Percentiles rank a stretch among this genome's conserved stretches.
phyloP scores from a whole-genome alignment of 2,329 filamentous ascomycete species.

The Fusarium sp. region DNA sequence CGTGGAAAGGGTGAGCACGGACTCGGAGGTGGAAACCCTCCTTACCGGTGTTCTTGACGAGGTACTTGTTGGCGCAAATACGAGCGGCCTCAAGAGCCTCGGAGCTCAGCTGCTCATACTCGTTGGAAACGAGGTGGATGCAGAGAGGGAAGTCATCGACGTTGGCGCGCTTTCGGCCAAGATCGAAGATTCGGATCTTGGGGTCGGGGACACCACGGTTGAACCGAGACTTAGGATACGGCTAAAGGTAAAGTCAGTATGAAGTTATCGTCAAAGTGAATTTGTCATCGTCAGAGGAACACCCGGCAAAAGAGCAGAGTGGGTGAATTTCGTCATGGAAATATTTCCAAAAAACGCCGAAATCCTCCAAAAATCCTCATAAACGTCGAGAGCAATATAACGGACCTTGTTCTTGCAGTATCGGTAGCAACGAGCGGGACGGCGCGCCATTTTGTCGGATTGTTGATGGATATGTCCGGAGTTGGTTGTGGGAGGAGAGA shows the following conservation, averaged over 20 bases:
- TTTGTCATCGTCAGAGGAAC: constrained; percentile 9
- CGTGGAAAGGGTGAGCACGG: constrained; percentile 98
- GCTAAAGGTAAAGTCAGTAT: constrained; percentile 60
- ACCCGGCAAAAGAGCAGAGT: constrained; percentile 1
- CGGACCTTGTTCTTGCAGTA: constrained; percentile 99
- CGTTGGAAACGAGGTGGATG: constrained; percentile 99
- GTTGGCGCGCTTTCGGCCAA: constrained; percentile 97
- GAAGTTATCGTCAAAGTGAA: not conserved
- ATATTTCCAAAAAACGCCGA: not conserved
- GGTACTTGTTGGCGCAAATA: constrained; percentile 99
- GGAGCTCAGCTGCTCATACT: constrained; percentile 99
- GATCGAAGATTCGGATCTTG: constrained; percentile 97
- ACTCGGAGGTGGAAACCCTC: constrained; percentile 79
- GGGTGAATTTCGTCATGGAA: constrained; percentile 25
- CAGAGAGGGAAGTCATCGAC: constrained; percentile 99
- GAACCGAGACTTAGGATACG: constrained; percentile 99
- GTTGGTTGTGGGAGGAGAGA: constrained; percentile 53
- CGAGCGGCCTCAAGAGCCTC: constrained; percentile 99
- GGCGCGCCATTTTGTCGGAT: constrained; percentile 95
- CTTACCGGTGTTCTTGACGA: constrained; percentile 78
- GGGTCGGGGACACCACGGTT: constrained; percentile 96
- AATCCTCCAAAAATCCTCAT: constrained; percentile 27
- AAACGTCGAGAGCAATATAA: constrained; percentile 39
- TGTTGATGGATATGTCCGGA: constrained; percentile 57
- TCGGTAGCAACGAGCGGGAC: constrained; percentile 99